Evolutionary conservation across 305 asterid species (phyloP).

Genomic region (Plantago rigida): DNA sequence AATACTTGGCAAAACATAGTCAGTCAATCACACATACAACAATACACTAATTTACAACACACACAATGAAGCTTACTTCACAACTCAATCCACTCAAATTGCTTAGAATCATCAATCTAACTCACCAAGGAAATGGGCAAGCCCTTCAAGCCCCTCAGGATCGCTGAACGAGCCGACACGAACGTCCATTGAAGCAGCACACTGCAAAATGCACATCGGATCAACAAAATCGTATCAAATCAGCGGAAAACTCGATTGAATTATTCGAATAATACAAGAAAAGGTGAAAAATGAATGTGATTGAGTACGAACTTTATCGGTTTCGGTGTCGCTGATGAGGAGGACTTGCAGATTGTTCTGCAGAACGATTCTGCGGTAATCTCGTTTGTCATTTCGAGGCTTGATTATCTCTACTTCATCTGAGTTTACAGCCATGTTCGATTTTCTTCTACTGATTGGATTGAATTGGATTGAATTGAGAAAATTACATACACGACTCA

Average conservation of each 20-base stretch:
- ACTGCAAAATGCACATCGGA: constrained; percentile 41
- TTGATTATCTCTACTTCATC: constrained; percentile 55
- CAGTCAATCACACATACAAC: too few relatives aligned
- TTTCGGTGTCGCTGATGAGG: constrained; percentile 82
- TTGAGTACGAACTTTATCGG: constrained; percentile 56
- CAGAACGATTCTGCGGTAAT: constrained; percentile 63
- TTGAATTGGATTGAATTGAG: too few relatives aligned
- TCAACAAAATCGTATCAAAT: constrained; percentile 10
- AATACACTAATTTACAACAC: too few relatives aligned
- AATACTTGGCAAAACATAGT: too few relatives aligned
- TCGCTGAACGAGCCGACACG: constrained; percentile 87
- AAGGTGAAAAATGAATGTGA: not conserved
- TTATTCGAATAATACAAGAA: not conserved
- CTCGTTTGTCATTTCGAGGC: constrained; percentile 73
- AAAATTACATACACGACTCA: too few relatives aligned
- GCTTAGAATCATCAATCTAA: not conserved
- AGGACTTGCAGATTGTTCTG: constrained; percentile 65
- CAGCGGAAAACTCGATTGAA: not conserved
- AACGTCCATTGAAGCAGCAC: constrained; percentile 91
- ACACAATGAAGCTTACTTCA: too few relatives aligned
- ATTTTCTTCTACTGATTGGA: not conserved
- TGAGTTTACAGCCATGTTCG: constrained; percentile 38
- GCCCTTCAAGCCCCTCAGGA: constrained; percentile 89
- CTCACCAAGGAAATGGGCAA: constrained; percentile 94
- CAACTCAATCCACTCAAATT: too few relatives aligned